Percentiles rank a stretch among this genome's conserved stretches.
These are phyloP conservation scores for Candida smagusa DNA, from an alignment of 1,139 yeast genomes.

Conservation along the genomic window DNA sequence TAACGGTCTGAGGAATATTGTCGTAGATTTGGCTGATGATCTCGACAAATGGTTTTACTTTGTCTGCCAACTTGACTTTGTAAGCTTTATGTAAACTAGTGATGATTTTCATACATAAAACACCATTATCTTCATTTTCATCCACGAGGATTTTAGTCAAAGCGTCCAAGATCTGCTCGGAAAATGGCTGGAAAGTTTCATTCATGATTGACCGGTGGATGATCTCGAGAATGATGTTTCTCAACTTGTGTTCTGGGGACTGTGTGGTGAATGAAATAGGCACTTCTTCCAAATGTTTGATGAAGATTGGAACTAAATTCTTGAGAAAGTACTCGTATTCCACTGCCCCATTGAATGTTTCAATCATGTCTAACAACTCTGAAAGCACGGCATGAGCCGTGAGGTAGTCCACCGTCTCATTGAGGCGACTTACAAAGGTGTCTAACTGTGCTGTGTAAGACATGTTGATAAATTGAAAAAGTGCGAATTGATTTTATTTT, in stretches of 20 bases:
- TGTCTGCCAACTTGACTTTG: slow-evolving; percentile 63
- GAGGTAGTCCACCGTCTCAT: slow-evolving; percentile 52
- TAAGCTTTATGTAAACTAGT: slow-evolving; percentile 88
- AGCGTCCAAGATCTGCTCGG: slow-evolving; percentile 57
- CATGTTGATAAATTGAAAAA: slow-evolving; percentile 17
- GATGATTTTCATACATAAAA: slow-evolving; percentile 81
- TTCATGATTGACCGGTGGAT: slow-evolving; percentile 80
- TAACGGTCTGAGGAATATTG: slow-evolving; percentile 75
- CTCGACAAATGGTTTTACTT: slow-evolving; percentile 77
- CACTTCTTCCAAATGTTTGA: slow-evolving; percentile 57
- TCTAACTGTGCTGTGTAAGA: slow-evolving; percentile 48
- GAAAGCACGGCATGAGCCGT: slow-evolving; percentile 65
- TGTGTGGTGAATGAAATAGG: slow-evolving; percentile 68
- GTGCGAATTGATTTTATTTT: slow-evolving; percentile 15
- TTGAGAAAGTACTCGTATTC: slow-evolving; percentile 73
- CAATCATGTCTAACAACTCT: slow-evolving; percentile 83
- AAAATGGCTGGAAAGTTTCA: slow-evolving; percentile 75
- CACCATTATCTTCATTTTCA: slow-evolving; percentile 96
- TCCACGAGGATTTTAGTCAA: slow-evolving; percentile 57
- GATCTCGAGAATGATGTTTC: slow-evolving; percentile 75
- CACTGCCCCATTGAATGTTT: slow-evolving; percentile 72
- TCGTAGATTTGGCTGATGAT: slow-evolving; percentile 75
- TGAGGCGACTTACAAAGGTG: slow-evolving; percentile 57
- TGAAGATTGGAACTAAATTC: slow-evolving; percentile 59
- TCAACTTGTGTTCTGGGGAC: slow-evolving; percentile 68